Conservation (phyloP, 2,329 filamentous ascomycete genomes). For the Colletotrichum destructivum region DNA sequence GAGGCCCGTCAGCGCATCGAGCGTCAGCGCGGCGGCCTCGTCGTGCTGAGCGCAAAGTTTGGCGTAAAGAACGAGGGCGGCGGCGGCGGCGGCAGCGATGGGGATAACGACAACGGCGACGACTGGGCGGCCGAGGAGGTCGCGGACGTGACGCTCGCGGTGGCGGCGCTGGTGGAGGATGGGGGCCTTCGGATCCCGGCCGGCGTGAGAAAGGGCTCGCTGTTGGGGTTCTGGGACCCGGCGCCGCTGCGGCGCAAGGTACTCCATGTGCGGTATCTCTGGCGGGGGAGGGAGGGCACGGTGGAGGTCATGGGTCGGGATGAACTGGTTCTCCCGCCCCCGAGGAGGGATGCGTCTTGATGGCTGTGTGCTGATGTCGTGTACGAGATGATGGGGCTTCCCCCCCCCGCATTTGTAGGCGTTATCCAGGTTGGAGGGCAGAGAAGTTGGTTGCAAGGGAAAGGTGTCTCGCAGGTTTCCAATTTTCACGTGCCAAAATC, state of each 20-base stretch:
- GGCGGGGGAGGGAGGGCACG: constrained; percentile 52
- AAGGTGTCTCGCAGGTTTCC: neutral
- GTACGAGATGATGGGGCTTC: neutral
- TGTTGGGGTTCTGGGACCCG: constrained; percentile 68
- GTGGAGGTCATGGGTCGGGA: constrained; percentile 56
- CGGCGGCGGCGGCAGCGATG: constrained; percentile 15
- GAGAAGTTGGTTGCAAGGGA: constrained; percentile 1
- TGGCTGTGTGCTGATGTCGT: neutral
- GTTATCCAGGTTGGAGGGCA: neutral
- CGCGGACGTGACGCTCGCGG: constrained; percentile 64
- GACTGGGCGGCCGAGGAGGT: constrained; percentile 58
- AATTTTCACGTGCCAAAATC: no score
- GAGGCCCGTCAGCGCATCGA: constrained; percentile 55
- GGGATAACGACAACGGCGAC: constrained; percentile 42
- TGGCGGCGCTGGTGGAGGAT: constrained; percentile 61
- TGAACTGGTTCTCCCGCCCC: constrained; percentile 48
- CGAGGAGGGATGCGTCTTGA: constrained; percentile 21
- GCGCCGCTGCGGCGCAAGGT: constrained; percentile 60
- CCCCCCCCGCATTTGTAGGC: neutral
- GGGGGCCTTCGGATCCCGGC: constrained; percentile 55
- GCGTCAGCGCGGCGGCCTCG: constrained; percentile 58
- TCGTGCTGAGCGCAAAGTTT: constrained; percentile 65
- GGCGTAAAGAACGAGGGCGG: constrained; percentile 53
- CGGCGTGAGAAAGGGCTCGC: constrained; percentile 59
- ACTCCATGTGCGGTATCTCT: constrained; percentile 62